phyloP scores from a whole-genome alignment of 2,329 filamentous ascomycete species.

The Davidsoniella australis region DNA sequence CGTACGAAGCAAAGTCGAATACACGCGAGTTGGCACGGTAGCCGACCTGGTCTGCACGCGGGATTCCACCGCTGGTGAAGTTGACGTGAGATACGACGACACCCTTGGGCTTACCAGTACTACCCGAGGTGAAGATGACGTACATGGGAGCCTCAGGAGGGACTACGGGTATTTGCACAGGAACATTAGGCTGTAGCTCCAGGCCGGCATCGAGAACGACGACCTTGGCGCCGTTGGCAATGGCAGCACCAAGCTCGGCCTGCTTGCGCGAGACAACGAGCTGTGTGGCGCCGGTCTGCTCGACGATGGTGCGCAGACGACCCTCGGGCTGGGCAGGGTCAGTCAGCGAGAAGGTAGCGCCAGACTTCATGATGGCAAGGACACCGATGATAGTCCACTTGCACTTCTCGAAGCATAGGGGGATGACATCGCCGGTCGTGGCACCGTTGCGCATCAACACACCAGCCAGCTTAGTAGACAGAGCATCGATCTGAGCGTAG shows the following conservation, averaged over 20 bases:
- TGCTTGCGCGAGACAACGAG: conserved; percentile 26
- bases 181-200: background rate
- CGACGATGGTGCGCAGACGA: conserved; percentile 27
- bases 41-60: conserved; percentile 25
- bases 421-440: conserved; percentile 25
- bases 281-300: conserved; percentile 24
- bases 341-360: conserved; percentile 29
- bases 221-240: conserved; percentile 17
- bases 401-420: conserved; percentile 34
- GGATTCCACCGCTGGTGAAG: conserved; percentile 28
- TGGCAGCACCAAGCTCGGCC: conserved; percentile 21
- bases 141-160: conserved; percentile 28
- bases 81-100: conserved; percentile 35
- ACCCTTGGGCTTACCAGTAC: conserved; percentile 46
- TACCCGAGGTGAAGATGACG: conserved; percentile 49
- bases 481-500: conserved; percentile 26
- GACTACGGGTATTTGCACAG: conserved; percentile 20
- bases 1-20: conserved; percentile 34
- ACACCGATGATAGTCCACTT: conserved; percentile 29
- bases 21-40: conserved; percentile 26
- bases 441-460: conserved; percentile 24
- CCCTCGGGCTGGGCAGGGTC: conserved; percentile 30
- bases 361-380: conserved; percentile 31
- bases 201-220: conserved; percentile 6
- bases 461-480: conserved; percentile 25